Evolutionary conservation across 2,329 filamentous ascomycete genomes (phyloP).

Genomic region (Microcyclospora pomicola): DNA sequence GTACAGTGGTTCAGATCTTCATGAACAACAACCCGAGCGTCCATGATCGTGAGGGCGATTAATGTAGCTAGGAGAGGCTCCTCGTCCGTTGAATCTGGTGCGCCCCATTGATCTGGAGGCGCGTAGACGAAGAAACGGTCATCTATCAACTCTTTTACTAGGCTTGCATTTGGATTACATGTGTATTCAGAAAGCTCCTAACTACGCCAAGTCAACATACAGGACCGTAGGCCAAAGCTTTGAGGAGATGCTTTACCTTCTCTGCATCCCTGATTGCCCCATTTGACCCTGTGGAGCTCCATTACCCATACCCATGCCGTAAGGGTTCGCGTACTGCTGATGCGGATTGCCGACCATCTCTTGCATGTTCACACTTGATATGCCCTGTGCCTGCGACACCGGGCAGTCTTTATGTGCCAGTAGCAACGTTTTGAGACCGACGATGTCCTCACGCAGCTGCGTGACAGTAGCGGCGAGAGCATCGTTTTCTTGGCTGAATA

Average conservation of each 20-base stretch:
- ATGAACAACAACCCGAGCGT: too few species aligned
- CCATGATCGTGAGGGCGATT: too few species aligned
- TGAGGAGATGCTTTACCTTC: constrained; percentile 15
- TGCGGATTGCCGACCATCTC: constrained; percentile 32
- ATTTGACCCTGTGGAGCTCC: constrained; percentile 20
- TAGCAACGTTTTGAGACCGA: constrained; percentile 83
- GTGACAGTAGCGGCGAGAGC: constrained; percentile 70
- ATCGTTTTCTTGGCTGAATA: constrained; percentile 87
- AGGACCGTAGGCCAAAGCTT: too few species aligned
- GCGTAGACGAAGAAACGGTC: too few species aligned
- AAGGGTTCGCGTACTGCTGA: constrained; percentile 31
- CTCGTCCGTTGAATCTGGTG: too few species aligned
- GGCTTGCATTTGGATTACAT: not conserved
- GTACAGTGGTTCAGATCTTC: too few species aligned
- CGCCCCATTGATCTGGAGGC: too few species aligned
- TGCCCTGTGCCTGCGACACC: constrained; percentile 72
- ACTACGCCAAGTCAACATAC: constrained; percentile 1
- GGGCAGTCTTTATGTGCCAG: constrained; percentile 94
- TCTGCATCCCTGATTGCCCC: constrained; percentile 22
- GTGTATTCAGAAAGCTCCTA: constrained; percentile 5
- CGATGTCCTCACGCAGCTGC: constrained; percentile 77
- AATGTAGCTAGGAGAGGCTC: too few species aligned
- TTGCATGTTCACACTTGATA: constrained; percentile 40
- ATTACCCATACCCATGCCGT: constrained; percentile 31
- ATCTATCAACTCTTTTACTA: too few species aligned